Base-by-base conservation (phyloP, 768 basidiomycete species). In the Suillus americanus region DNA sequence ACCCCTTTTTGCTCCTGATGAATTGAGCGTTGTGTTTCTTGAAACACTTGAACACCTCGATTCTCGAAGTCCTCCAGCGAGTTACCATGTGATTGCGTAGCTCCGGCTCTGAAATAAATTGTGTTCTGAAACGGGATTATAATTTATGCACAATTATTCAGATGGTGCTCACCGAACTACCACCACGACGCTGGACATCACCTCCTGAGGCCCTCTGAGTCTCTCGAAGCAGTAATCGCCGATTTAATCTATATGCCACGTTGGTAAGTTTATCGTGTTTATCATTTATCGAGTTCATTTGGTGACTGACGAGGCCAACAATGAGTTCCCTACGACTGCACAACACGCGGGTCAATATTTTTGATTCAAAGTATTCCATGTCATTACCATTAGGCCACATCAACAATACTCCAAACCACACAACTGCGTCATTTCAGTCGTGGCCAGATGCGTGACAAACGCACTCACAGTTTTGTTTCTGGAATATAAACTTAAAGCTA, bases 311-410 rank as follows among this genome's bases (percentile, higher is more conserved):
- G 54, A 56, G 35, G 54, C 54, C 16, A 56, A 23, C 12, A 56
- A 37, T 13, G 35, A 56, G 35, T 56, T 56, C 54, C 54, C 54
- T 23, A 37, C 54, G n/a, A 56, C 54, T 56, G 35, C n/a, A 56
- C 12, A 14, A 37, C 8, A 56, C 3, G n/a, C 7, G 33, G n/a
- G 54, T 56, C 54, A 56, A 14, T 56, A 23, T 56, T 23, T 37
- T 37, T 37, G 9, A 8, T 23, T 14, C 7, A 6, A 23, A 56
- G 14, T 16, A 37, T 37, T 23, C 14, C 13, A 23, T 37, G 13
- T 23, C n/a, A n/a, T 56, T 56, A 56, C 54, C 54, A 37, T 56
- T 56, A 56, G 54, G 35, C 35, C 35, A 56, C 2, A 56, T 7
- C 1, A 56, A 16, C 54, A 20, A 56, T 37, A 9, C 14, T 37